Percentiles rank a stretch among this genome's conserved stretches.
Conservation (phyloP, 768 basidiomycete genomes). For the Obba rivulosa region DNA sequence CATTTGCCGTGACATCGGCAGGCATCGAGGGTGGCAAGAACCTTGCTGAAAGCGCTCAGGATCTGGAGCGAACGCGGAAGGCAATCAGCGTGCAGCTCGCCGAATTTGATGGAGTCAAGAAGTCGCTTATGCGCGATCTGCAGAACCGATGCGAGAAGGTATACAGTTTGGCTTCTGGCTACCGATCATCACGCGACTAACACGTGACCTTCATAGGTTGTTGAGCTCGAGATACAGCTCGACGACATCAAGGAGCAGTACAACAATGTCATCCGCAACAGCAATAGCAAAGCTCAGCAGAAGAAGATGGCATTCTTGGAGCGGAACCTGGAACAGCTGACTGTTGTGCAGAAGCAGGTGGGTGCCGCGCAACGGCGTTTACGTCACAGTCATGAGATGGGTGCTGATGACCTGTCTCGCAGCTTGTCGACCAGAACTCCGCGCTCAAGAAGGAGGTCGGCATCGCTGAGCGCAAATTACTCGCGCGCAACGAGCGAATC, state of each 20-base stretch:
- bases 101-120: conserved; percentile 98
- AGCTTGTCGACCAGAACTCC: conserved; percentile 99
- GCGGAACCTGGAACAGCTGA: conserved; percentile 92
- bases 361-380: conserved; percentile 11
- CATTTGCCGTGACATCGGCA: conserved; percentile 94
- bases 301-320: conserved; percentile 99
- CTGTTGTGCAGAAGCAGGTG: conserved; percentile 95
- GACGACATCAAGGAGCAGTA: conserved; percentile 99
- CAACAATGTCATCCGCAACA: conserved; percentile 96
- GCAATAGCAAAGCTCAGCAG: conserved; percentile 97
- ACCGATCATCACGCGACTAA: conserved; percentile 4
- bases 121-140: conserved; percentile 96
- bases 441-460: conserved; percentile 96
- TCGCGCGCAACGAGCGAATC: conserved; percentile 96
- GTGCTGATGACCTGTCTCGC: conserved; percentile 5
- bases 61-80: conserved; percentile 94
- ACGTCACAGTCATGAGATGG: background rate
- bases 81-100: conserved; percentile 97
- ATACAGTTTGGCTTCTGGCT: background rate
- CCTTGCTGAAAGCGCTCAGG: conserved; percentile 94
- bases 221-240: conserved; percentile 96
- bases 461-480: conserved; percentile 91
- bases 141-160: conserved; percentile 99
- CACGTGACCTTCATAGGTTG: conserved; percentile 56
- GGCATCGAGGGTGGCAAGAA: conserved; percentile 97